Percentiles rank a stretch among this genome's conserved stretches.
Evolutionary conservation across 2,329 filamentous ascomycete genomes (phyloP).

Genomic region (Acrocalymma vagum): DNA sequence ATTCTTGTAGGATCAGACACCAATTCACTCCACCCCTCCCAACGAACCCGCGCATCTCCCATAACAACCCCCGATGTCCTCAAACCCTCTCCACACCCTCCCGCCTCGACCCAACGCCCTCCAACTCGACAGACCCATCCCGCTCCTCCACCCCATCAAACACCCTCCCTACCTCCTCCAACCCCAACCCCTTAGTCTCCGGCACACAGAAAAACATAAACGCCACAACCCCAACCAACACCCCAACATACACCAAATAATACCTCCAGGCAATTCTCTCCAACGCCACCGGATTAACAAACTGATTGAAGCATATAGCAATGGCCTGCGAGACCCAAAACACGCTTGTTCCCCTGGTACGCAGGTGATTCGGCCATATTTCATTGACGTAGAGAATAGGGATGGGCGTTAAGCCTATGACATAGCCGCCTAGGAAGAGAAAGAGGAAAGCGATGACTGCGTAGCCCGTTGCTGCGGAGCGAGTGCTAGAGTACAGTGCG

Average conservation of each 20-base stretch:
- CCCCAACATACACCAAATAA: conserved; percentile 31
- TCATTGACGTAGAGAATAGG: conserved; percentile 43
- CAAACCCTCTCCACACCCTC: no score
- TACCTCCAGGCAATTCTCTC: conserved; percentile 30
- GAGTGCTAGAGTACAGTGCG: conserved; percentile 28
- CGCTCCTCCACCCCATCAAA: conserved; percentile 21
- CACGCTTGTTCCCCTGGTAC: conserved; percentile 24
- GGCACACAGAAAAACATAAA: conserved; percentile 23
- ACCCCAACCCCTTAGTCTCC: conserved; percentile 24
- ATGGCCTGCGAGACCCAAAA: conserved; percentile 26
- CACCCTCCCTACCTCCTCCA: conserved; percentile 21
- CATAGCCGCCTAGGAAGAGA: conserved; percentile 24
- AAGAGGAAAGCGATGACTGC: conserved; percentile 28
- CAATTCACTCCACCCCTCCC: no score
- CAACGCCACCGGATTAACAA: conserved; percentile 29
- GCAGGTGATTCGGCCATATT: conserved; percentile 42
- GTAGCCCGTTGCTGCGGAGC: conserved; percentile 12
- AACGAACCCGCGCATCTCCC: no score
- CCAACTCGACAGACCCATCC: conserved; percentile 1
- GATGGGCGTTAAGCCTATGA: conserved; percentile 47
- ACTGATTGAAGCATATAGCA: conserved; percentile 26
- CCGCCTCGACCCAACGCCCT: background rate
- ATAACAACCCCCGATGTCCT: no score
- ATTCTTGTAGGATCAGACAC: no score
- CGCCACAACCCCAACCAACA: conserved; percentile 16